Conservation (phyloP, 106 monocot genomes). For the Gastrodia elata region DNA sequence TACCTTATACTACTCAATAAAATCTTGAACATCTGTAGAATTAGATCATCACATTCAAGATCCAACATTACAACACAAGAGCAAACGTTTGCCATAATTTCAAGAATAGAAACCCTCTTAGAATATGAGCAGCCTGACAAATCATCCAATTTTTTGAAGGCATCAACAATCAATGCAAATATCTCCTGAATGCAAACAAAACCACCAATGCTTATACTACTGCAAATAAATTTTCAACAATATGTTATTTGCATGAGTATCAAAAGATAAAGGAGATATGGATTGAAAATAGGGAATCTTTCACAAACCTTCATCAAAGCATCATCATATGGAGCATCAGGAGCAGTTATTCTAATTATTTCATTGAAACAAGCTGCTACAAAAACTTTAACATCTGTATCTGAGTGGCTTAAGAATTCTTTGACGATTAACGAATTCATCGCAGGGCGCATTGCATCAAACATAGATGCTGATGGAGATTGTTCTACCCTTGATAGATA, state of each 20-base stretch:
- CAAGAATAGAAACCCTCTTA: conserved; percentile 69
- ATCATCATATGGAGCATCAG: conserved; percentile 74
- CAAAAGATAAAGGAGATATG: background rate
- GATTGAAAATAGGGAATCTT: background rate
- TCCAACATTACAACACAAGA: conserved; percentile 89
- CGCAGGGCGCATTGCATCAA: conserved; percentile 32
- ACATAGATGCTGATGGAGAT: conserved; percentile 48
- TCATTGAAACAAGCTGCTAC: conserved; percentile 66
- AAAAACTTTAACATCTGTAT: conserved; percentile 47
- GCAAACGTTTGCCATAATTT: conserved; percentile 76
- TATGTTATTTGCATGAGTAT: background rate
- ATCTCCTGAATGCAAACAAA: conserved; percentile 27
- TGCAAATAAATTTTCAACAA: background rate
- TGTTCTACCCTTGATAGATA: conserved; percentile 57
- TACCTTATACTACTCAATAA: conserved; percentile 68
- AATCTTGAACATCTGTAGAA: conserved; percentile 60
- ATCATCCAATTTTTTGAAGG: conserved; percentile 56
- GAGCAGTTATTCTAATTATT: conserved; percentile 83
- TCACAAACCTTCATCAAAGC: conserved; percentile 64
- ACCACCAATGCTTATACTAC: background rate
- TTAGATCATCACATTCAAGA: conserved; percentile 75
- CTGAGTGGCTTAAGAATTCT: conserved; percentile 39
- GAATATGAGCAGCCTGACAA: conserved; percentile 29
- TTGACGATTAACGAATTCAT: conserved; percentile 34
- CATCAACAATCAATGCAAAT: conserved; percentile 62